These are phyloP conservation scores for Blastobotrys proliferans DNA, from an alignment of 1,139 yeast species.

Conservation along the genomic window DNA sequence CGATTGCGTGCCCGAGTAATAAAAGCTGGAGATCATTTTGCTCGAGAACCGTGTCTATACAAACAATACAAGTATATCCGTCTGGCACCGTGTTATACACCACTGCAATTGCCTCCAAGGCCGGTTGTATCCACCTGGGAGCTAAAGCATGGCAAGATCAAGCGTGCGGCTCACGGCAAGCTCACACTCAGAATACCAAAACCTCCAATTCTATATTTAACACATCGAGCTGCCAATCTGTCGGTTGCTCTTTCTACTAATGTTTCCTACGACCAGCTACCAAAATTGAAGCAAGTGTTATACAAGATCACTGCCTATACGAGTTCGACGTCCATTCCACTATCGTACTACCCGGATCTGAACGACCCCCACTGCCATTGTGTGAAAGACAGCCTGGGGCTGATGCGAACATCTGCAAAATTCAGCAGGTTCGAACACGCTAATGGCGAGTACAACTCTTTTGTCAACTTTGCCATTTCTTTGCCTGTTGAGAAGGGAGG, in stretches of 20 bases:
- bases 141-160: background rate
- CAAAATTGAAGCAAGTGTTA: background rate
- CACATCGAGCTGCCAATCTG: background rate
- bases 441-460: background rate
- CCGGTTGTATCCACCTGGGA: background rate
- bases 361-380: slow-evolving; percentile 5
- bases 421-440: background rate
- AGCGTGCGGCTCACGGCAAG: background rate
- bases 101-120: slow-evolving; percentile 1
- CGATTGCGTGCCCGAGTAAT: slow-evolving; percentile 1
- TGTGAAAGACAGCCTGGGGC: slow-evolving; percentile 7
- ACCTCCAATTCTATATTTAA: slow-evolving; percentile 7
- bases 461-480: background rate
- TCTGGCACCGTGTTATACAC: slow-evolving; percentile 2
- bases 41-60: background rate
- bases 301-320: slow-evolving; percentile 6
- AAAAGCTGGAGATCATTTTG: background rate
- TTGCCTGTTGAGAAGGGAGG: slow-evolving; percentile 18
- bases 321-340: slow-evolving; percentile 1
- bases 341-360: slow-evolving; percentile 1
- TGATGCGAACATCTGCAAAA: too few relatives aligned
- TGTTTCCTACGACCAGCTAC: background rate
- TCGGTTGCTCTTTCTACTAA: background rate
- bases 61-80: background rate
- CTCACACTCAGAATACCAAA: background rate